Percentiles rank a stretch among this genome's conserved stretches.
Conservation (phyloP, 192 early-diverging fungal species). For the Coemansia aciculifera region DNA sequence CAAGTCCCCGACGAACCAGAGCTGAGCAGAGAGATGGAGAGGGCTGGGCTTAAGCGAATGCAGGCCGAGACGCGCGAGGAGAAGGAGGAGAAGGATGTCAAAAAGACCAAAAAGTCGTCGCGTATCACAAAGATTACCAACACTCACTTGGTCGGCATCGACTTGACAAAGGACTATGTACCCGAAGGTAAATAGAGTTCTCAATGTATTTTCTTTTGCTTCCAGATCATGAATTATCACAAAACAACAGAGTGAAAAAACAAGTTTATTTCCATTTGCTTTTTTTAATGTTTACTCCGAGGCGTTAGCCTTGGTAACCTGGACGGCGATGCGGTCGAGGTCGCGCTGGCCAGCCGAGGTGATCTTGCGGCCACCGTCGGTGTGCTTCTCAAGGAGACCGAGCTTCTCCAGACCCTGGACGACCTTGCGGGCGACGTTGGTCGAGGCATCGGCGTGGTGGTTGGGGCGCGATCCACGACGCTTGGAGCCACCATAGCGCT, state of each 20-base stretch:
- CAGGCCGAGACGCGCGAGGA: slow-evolving; percentile 63
- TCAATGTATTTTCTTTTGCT: not conserved
- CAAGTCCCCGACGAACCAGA: slow-evolving; percentile 71
- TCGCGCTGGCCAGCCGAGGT: slow-evolving; percentile 96
- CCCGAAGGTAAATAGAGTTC: slow-evolving; percentile 15
- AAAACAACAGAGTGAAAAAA: not conserved
- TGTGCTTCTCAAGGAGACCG: slow-evolving; percentile 91
- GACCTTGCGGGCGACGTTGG: slow-evolving; percentile 92
- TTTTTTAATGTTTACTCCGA: slow-evolving; percentile 15
- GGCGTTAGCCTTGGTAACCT: slow-evolving; percentile 58
- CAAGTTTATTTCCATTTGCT: slow-evolving; percentile 3
- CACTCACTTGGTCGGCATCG: slow-evolving; percentile 72
- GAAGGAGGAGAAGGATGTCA: slow-evolving; percentile 50
- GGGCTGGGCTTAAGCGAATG: slow-evolving; percentile 70
- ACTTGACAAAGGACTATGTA: slow-evolving; percentile 74
- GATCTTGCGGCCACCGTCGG: slow-evolving; percentile 92
- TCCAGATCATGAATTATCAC: not conserved
- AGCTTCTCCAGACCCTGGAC: slow-evolving; percentile 99
- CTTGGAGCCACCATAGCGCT: slow-evolving; percentile 88
- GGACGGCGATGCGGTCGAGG: slow-evolving; percentile 92
- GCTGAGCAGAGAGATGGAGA: slow-evolving; percentile 66
- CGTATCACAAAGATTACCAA: slow-evolving; percentile 78
- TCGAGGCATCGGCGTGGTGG: slow-evolving; percentile 84
- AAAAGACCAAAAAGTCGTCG: slow-evolving; percentile 63
- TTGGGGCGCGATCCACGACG: slow-evolving; percentile 94